Conservation (phyloP, 768 basidiomycete species). For the Panellus pusillus region DNA sequence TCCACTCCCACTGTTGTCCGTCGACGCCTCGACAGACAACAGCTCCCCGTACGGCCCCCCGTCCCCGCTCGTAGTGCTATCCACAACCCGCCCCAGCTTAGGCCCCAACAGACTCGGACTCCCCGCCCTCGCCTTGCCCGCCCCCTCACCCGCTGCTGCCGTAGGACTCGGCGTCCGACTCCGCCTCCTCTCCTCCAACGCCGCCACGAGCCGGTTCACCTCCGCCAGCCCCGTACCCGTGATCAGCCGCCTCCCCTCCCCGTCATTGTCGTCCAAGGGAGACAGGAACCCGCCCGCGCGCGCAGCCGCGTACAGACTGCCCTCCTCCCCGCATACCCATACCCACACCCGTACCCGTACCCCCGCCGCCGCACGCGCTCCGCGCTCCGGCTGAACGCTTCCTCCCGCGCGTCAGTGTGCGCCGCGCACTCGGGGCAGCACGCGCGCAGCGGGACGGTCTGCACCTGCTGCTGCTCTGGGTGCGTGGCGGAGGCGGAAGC, state of each 20-base stretch:
- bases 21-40: background rate
- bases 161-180: background rate
- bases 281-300: constrained; percentile 4
- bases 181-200: constrained; percentile 12
- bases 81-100: constrained; percentile 2
- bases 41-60: constrained; percentile 1
- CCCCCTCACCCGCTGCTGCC: background rate
- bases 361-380: constrained; percentile 15
- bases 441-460: constrained; percentile 67
- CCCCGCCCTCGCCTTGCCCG: too few species aligned
- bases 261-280: background rate
- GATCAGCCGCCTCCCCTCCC: background rate
- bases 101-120: constrained; percentile 13
- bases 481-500: constrained; percentile 25
- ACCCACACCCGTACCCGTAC: background rate
- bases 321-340: background rate
- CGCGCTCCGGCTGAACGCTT: constrained; percentile 20
- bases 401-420: constrained; percentile 7
- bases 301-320: constrained; percentile 8
- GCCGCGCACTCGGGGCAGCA: constrained; percentile 64
- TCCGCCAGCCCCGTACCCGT: constrained; percentile 13
- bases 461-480: constrained; percentile 34
- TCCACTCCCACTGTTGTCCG: background rate
- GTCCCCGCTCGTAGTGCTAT: background rate
- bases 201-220: constrained; percentile 19